A percentile compares a stretch with the other conserved stretches of the same genome.
phyloP scores from a whole-genome alignment of 2,329 filamentous ascomycete genomes.

The Tympanopsis confertula region DNA sequence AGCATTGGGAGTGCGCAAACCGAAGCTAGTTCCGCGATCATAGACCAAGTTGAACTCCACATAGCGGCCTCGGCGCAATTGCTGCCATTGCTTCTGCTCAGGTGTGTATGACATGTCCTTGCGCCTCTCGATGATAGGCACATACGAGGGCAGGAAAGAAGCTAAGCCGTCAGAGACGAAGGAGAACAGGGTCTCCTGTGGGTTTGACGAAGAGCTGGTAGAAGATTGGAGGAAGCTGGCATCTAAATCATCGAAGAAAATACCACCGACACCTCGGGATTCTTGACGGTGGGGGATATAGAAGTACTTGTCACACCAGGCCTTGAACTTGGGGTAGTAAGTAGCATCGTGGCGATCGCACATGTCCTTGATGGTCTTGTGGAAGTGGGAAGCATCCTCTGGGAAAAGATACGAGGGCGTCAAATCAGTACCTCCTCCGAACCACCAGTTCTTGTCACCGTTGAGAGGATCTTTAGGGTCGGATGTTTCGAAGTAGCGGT shows the following conservation, averaged over 20 bases:
- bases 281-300: constrained; percentile 84
- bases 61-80: constrained; percentile 84
- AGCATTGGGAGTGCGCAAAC: constrained; percentile 80
- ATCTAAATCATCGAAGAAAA: constrained; percentile 98
- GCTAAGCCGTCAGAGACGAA: constrained; percentile 78
- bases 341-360: constrained; percentile 87
- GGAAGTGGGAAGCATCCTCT: constrained; percentile 94
- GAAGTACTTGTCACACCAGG: constrained; percentile 98
- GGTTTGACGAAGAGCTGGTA: constrained; percentile 37
- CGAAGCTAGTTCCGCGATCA: constrained; percentile 88
- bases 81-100: constrained; percentile 90
- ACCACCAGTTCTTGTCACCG: constrained; percentile 68
- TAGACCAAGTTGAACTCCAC: constrained; percentile 98
- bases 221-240: constrained; percentile 30
- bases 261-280: constrained; percentile 78
- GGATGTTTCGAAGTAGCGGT: constrained; percentile 95
- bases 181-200: constrained; percentile 79
- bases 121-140: constrained; percentile 76
- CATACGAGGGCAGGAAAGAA: constrained; percentile 79
- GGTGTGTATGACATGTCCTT: constrained; percentile 87
- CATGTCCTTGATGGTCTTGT: constrained; percentile 79
- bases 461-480: constrained; percentile 70
- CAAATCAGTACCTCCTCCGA: constrained; percentile 86
- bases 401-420: constrained; percentile 92
- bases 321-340: constrained; percentile 92